Evolutionary conservation across 1,284 basidiomycete species (phyloP), one percentile per base, ranked within the genome.

Genomic region (Salmacisia buchloeana): DNA sequence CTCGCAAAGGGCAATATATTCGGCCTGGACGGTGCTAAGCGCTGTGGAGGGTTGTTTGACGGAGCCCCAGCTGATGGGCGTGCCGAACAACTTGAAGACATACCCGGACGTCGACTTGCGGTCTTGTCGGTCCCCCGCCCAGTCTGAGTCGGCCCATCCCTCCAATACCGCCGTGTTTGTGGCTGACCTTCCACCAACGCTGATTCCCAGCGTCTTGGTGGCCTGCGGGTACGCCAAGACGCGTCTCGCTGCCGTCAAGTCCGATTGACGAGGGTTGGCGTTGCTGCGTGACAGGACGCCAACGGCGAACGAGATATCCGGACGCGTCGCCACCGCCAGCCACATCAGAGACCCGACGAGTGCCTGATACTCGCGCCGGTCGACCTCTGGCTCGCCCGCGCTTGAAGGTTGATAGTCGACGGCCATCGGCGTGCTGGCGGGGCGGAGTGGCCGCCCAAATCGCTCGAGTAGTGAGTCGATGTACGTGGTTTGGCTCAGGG

Each of bases 261-360:
- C 83, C 0, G 52, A 62, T 7, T 35, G 59, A 9, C 75, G 74
- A 57, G 80, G 80, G 61, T 41, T 36, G 15, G 18, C 46, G 36
- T 54, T 57, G 57, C 45, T 83, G 63, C 79, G 79, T 1, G 74
- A 69, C 0, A 85, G 74, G 13, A 76, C 63, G 29, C 73, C 70
- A 5, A 84, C 80, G 1, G 83, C 77, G 63, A 76, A 82, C 0
- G 81, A 54, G 34, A 85, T 82, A 68, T 84, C 82, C 0, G 82
- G 82, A 1, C 80, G 64, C 0, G 82, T 82, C 0, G 67, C 79
- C 13, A 81, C 66, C 1, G 80, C 75, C 0, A 83, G 59, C 61
- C 83, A 85, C 59, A 82, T 78, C 2, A 85, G 77, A 1, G 69
- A 77, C 4, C 83, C 82, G 5, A 84, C 67, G 21, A 71, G 23